Conservation (phyloP, 2,329 filamentous ascomycete species). For the Lojkania enalia region DNA sequence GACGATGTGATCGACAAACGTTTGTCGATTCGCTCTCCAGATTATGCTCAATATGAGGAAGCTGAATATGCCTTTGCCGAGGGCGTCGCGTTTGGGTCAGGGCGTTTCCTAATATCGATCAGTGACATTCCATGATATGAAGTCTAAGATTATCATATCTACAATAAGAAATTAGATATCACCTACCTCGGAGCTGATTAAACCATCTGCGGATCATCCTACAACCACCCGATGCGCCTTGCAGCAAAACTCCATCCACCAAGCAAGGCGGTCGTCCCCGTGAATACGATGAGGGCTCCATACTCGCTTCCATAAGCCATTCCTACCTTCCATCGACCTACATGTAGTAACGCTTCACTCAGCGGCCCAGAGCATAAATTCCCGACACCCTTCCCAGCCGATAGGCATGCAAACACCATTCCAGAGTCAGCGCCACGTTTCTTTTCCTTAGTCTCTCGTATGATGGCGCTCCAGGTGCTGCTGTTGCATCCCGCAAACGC, state of each 20-base stretch:
- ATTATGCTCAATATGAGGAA: too few species aligned
- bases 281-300: constrained; percentile 44
- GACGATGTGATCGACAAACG: too few species aligned
- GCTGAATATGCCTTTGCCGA: too few species aligned
- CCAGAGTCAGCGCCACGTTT: constrained; percentile 48
- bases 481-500: constrained; percentile 47
- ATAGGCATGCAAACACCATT: constrained; percentile 54
- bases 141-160: too few species aligned
- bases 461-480: constrained; percentile 51
- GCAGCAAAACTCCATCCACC: constrained; percentile 32
- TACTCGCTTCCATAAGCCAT: constrained; percentile 46
- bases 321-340: constrained; percentile 39
- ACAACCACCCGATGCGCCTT: constrained; percentile 38
- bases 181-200: not conserved
- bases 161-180: not conserved
- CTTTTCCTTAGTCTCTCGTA: constrained; percentile 46
- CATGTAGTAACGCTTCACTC: constrained; percentile 51
- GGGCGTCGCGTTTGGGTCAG: too few species aligned
- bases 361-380: constrained; percentile 56
- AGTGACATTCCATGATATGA: too few species aligned
- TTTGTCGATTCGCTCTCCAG: too few species aligned
- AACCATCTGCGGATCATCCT: too few species aligned
- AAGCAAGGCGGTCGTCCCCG: constrained; percentile 38
- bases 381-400: constrained; percentile 56
- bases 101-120: too few species aligned